Percentiles rank a stretch among this genome's conserved stretches.
Evolutionary conservation across 2,329 filamentous ascomycete genomes (phyloP).

Genomic region (Colletotrichum lupini): DNA sequence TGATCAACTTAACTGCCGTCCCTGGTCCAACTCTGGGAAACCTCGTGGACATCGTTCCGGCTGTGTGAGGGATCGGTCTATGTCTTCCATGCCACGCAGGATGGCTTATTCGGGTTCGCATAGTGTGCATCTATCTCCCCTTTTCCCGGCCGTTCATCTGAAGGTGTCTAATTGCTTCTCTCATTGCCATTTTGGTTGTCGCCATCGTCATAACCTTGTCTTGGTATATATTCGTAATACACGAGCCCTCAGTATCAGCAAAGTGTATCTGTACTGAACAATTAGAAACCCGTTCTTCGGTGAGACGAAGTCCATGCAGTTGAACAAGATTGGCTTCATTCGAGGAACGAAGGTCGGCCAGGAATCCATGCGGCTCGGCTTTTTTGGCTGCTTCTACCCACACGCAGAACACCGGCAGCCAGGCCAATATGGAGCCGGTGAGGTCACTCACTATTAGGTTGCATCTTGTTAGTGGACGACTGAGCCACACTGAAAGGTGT

Average conservation of each 20-base stretch:
- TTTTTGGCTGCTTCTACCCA: constrained; percentile 9
- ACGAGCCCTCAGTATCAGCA: neutral
- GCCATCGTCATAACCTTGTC: neutral
- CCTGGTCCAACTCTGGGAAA: neutral
- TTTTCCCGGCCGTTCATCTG: neutral
- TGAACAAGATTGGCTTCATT: constrained; percentile 18
- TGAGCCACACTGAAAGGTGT: neutral
- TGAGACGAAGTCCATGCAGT: constrained; percentile 20
- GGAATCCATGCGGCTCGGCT: constrained; percentile 12
- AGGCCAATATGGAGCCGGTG: constrained; percentile 5
- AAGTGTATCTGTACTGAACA: neutral
- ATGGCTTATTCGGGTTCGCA: neutral
- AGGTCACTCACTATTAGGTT: constrained; percentile 16
- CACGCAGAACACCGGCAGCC: neutral
- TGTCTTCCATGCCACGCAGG: neutral
- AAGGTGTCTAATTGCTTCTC: neutral
- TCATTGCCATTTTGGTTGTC: neutral
- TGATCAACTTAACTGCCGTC: constrained; percentile 20
- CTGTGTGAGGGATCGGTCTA: neutral
- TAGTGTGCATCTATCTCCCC: too few relatives aligned
- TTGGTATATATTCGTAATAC: neutral
- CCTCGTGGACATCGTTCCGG: neutral
- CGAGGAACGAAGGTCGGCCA: neutral
- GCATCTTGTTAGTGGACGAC: neutral
- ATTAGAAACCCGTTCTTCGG: constrained; percentile 2